Conservation (phyloP, 2,329 filamentous ascomycete species). For the Sporothrix pallida region DNA sequence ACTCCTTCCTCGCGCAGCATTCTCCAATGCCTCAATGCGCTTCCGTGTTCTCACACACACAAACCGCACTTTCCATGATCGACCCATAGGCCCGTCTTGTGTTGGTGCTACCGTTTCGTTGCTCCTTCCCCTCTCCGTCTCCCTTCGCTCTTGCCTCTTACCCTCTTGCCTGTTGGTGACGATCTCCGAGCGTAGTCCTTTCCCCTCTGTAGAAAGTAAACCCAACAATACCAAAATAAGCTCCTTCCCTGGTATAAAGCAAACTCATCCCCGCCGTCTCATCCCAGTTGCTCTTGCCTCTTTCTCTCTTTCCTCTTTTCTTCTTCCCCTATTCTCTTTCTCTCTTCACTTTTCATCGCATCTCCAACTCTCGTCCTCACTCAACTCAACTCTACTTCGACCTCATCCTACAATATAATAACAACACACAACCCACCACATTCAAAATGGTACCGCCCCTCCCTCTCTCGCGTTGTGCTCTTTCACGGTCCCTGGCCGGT, state of each 20-base stretch:
- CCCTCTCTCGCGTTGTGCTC: slow-evolving; percentile 12
- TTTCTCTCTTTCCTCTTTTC: slow-evolving; percentile 12
- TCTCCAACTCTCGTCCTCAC: slow-evolving; percentile 23
- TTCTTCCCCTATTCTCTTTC: neutral
- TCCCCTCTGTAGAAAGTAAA: neutral
- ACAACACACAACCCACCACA: neutral
- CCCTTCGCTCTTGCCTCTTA: slow-evolving; percentile 1
- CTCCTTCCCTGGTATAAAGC: slow-evolving; percentile 29
- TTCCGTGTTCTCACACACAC: neutral
- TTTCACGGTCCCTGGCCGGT: slow-evolving; percentile 28
- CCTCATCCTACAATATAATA: neutral
- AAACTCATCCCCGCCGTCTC: slow-evolving; percentile 4
- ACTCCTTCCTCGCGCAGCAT: neutral
- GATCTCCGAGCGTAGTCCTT: slow-evolving; percentile 21
- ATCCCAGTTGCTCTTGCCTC: neutral
- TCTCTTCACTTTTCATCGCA: slow-evolving; percentile 5
- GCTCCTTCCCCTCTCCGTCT: slow-evolving; percentile 16
- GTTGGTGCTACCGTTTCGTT: slow-evolving; percentile 10
- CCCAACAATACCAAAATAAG: neutral
- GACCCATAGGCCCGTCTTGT: neutral
- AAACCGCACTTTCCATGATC: slow-evolving; percentile 6
- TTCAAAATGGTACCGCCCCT: slow-evolving; percentile 35
- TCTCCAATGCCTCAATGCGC: neutral
- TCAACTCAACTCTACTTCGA: slow-evolving; percentile 12
- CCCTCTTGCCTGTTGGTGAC: slow-evolving; percentile 7